phyloP scores from a whole-genome alignment of 164 flowering plant genomes.

The Vitis amurensis region DNA sequence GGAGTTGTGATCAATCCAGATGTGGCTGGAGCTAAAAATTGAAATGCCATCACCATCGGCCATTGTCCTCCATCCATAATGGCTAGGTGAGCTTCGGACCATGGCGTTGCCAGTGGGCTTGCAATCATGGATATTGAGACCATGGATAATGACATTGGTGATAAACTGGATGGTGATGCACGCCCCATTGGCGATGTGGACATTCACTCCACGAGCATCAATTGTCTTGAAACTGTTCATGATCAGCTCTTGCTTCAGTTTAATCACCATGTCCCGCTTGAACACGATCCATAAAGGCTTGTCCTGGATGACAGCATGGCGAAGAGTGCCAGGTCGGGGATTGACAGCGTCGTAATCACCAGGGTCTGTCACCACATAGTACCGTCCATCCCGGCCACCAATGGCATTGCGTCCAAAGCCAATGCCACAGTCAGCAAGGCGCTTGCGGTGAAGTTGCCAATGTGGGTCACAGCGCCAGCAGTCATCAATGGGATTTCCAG shows the following conservation, averaged over 20 bases:
- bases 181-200: constrained; percentile 75
- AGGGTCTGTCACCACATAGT: constrained; percentile 64
- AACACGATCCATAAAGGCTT: constrained; percentile 79
- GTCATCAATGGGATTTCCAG: constrained; percentile 76
- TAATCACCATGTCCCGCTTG: constrained; percentile 77
- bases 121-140: constrained; percentile 66
- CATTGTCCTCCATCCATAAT: constrained; percentile 66
- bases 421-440: constrained; percentile 71
- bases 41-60: constrained; percentile 79
- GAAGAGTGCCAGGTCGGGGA: constrained; percentile 72
- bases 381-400: constrained; percentile 71
- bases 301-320: constrained; percentile 78
- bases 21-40: constrained; percentile 66
- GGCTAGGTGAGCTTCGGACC: constrained; percentile 70
- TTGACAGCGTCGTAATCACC: constrained; percentile 60
- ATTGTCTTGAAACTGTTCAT: constrained; percentile 85
- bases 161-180: constrained; percentile 71
- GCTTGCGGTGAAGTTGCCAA: constrained; percentile 53
- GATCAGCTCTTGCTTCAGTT: constrained; percentile 65
- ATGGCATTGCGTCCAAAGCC: constrained; percentile 78
- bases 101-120: constrained; percentile 75
- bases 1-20: constrained; percentile 80
- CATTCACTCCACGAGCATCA: constrained; percentile 66
- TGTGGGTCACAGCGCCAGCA: constrained; percentile 76
- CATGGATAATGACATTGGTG: constrained; percentile 73